Evolutionary conservation across 306 rosid species (phyloP).

Genomic region (Delonix regia): DNA sequence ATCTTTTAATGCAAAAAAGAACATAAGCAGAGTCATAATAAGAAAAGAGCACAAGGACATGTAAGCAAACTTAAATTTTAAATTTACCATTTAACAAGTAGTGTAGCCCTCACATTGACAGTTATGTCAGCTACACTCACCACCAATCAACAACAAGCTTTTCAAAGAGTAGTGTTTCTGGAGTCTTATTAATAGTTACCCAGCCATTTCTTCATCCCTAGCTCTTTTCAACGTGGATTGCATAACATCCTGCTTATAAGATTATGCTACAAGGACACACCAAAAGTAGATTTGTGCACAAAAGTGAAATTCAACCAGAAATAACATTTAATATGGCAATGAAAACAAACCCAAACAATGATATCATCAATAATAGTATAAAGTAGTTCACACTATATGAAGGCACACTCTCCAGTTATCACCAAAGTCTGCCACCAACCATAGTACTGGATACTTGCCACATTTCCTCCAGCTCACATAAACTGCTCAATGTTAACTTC

Average conservation of each 20-base stretch:
- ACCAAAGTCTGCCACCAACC: slow-evolving; percentile 39
- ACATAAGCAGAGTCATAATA: slow-evolving; percentile 1
- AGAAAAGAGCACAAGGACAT: not conserved
- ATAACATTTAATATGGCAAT: slow-evolving; percentile 27
- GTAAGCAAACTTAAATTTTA: slow-evolving; percentile 26
- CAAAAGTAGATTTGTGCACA: slow-evolving; percentile 28
- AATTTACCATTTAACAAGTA: slow-evolving; percentile 38
- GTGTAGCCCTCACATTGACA: slow-evolving; percentile 37
- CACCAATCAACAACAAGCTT: slow-evolving; percentile 34
- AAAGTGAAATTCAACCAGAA: slow-evolving; percentile 29
- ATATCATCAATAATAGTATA: slow-evolving; percentile 37
- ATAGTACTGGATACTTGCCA: slow-evolving; percentile 31
- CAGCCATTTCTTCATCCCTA: slow-evolving; percentile 38
- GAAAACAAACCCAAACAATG: slow-evolving; percentile 15
- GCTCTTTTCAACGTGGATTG: slow-evolving; percentile 35
- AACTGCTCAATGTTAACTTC: slow-evolving; percentile 40
- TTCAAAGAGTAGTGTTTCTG: slow-evolving; percentile 34
- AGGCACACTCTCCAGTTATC: slow-evolving; percentile 36
- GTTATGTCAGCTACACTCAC: slow-evolving; percentile 44
- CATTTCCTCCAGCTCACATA: slow-evolving; percentile 38
- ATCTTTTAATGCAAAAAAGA: not conserved
- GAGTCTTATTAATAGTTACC: slow-evolving; percentile 36
- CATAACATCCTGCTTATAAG: slow-evolving; percentile 40
- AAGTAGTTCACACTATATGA: slow-evolving; percentile 33
- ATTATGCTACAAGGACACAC: slow-evolving; percentile 36